phyloP scores from a whole-genome alignment of 331 rosid species.

The Arachis monticola region DNA sequence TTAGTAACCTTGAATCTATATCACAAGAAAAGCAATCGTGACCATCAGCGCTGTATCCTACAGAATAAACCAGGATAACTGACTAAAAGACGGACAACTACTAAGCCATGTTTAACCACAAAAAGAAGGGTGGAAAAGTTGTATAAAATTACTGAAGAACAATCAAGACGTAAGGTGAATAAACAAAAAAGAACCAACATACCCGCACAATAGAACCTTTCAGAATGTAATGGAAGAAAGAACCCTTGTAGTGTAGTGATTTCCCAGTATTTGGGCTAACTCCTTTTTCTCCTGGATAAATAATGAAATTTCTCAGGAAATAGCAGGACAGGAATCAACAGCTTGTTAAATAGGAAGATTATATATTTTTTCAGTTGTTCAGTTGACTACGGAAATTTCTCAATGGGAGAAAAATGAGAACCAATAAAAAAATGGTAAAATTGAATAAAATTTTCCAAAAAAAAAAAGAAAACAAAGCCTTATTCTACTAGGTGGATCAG shows the following conservation, averaged over 20 bases:
- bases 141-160: slow-evolving; percentile 13
- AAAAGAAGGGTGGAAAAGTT: slow-evolving; percentile 35
- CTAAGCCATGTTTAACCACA: slow-evolving; percentile 65
- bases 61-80: slow-evolving; percentile 92
- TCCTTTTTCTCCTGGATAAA: slow-evolving; percentile 79
- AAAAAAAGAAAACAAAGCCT: no score
- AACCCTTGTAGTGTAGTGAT: slow-evolving; percentile 84
- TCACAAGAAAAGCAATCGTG: slow-evolving; percentile 92
- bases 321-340: background rate
- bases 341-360: background rate
- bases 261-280: slow-evolving; percentile 75
- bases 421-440: background rate
- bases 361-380: background rate
- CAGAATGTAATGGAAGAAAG: slow-evolving; percentile 78
- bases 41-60: slow-evolving; percentile 93
- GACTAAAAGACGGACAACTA: slow-evolving; percentile 57
- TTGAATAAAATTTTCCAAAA: background rate
- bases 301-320: background rate
- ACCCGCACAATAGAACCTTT: slow-evolving; percentile 79
- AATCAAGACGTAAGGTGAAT: slow-evolving; percentile 10
- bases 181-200: slow-evolving; percentile 41
- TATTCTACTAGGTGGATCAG: no score
- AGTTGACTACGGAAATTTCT: background rate
- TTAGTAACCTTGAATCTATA: slow-evolving; percentile 85
- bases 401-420: background rate